phyloP scores from a whole-genome alignment of 2,329 filamentous ascomycete genomes.

The Drechmeria coniospora region DNA sequence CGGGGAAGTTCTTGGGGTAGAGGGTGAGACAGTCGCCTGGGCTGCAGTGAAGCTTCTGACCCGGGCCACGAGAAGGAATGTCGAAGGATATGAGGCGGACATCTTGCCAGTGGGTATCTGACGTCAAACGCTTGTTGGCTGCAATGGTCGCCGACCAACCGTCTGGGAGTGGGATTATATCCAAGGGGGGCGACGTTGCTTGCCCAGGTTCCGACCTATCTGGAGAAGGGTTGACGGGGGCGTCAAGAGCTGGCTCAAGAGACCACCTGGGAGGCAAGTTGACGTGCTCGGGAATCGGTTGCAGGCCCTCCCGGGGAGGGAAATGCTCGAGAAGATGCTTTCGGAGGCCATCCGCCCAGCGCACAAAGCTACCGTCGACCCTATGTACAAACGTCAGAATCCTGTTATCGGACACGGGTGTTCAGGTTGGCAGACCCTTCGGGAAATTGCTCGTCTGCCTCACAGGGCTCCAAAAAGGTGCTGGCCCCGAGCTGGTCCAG shows the following conservation, averaged over 20 bases:
- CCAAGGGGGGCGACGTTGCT: slow-evolving; percentile 3
- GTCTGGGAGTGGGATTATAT: slow-evolving; percentile 39
- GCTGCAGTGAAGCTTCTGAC: slow-evolving; percentile 21
- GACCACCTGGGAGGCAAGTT: slow-evolving; percentile 60
- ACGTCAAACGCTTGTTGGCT: slow-evolving; percentile 60
- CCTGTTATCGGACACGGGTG: slow-evolving; percentile 11
- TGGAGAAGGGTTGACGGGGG: too few species aligned
- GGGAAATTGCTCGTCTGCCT: slow-evolving; percentile 85
- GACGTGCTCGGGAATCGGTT: slow-evolving; percentile 58
- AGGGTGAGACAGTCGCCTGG: slow-evolving; percentile 74
- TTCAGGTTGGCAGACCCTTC: too few species aligned
- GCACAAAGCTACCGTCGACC: slow-evolving; percentile 65
- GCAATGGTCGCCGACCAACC: slow-evolving; percentile 42
- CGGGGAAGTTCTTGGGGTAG: slow-evolving; percentile 73
- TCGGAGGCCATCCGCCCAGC: slow-evolving; percentile 58
- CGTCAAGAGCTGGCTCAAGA: slow-evolving; percentile 13
- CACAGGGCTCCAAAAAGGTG: slow-evolving; percentile 61
- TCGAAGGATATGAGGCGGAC: slow-evolving; percentile 64
- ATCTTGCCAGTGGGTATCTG: slow-evolving; percentile 76
- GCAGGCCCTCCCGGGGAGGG: slow-evolving; percentile 50
- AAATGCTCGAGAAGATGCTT: slow-evolving; percentile 49
- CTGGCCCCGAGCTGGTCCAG: slow-evolving; percentile 69
- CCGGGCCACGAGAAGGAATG: slow-evolving; percentile 14
- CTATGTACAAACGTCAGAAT: slow-evolving; percentile 24
- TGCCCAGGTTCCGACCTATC: too few species aligned